Base-by-base conservation (phyloP, 1,284 basidiomycete species). In the Ganoderma leucocontextum region DNA sequence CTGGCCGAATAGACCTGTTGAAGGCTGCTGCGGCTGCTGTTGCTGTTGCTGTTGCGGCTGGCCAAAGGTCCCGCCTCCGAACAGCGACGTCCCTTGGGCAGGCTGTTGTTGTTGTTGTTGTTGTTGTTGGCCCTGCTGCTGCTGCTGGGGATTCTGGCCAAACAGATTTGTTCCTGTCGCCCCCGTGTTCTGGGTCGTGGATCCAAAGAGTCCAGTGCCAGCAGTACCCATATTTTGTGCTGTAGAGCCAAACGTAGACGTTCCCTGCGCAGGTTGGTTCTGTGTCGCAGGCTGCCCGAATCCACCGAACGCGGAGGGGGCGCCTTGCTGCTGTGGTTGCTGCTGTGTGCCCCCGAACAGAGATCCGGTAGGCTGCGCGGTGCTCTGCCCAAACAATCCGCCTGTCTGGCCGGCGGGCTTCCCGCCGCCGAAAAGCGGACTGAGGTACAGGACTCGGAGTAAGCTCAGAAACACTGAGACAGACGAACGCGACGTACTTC, bases 361-460 rank as follows among this genome's bases (percentile, higher is more conserved):
- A 9, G 69, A 63, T 33, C 69, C 69, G 17, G 70, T 58, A 0
- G 69, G 67, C 52, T 72, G 71, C 1, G 62, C 60, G 2, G 71
- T 72, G 53, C 47, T 71, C 68, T 80, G 78, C 2, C 83, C 79
- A 65, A 84, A 84, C 39, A 82, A 65, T 25, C 65, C 69, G 38
- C 70, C 75, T 63, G 42, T 67, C 36, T 64, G 63, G 9, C 22
- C 49, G n/a, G 72, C 72, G 22, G 83, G 79, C 69, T 83, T 83
- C 42, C 81, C 78, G 62, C 83, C 78, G 62, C 83, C 85, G 52
- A 81, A 82, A 29, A 83, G 76, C 25, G 78, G 67, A 64, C 82
- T 84, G 63, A 19, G 17, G 35, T 33, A 35, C 33, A 13, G 8
- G 2, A 52, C n/a, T 8, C 22, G 10, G 12, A 38, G n/a, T 57